phyloP scores from a whole-genome alignment of 441 rosid genomes.

The Corymbia calophylla region DNA sequence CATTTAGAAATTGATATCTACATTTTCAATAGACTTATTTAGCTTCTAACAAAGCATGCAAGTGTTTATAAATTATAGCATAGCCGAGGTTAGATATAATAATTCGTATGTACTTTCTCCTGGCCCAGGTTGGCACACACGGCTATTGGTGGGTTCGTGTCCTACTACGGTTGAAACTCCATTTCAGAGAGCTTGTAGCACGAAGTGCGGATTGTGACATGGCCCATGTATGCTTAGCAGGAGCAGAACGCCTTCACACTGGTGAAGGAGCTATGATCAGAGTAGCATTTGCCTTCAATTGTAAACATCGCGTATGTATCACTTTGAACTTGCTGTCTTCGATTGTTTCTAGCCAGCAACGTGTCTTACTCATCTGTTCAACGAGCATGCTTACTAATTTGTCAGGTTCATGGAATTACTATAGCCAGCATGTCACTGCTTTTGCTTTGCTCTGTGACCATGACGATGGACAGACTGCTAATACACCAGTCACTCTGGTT shows the following conservation, averaged over 20 bases:
- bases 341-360: background rate
- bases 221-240: background rate
- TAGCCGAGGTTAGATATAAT: background rate
- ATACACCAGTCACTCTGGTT: background rate
- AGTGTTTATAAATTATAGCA: background rate
- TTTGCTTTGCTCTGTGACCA: background rate
- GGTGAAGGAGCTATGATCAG: conserved; percentile 2
- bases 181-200: background rate
- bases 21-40: background rate
- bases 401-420: background rate
- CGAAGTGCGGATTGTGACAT: background rate
- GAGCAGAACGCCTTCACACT: background rate
- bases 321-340: background rate
- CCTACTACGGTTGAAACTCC: background rate
- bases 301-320: background rate
- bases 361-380: background rate
- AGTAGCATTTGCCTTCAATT: background rate
- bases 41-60: background rate
- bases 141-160: background rate
- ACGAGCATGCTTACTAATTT: background rate
- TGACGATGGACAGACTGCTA: background rate
- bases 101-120: background rate
- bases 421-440: accelerated
- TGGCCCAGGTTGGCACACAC: background rate
- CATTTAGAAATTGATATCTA: background rate